phyloP scores from a whole-genome alignment of 2,329 filamentous ascomycete species.

The Fusarium bulbicola region DNA sequence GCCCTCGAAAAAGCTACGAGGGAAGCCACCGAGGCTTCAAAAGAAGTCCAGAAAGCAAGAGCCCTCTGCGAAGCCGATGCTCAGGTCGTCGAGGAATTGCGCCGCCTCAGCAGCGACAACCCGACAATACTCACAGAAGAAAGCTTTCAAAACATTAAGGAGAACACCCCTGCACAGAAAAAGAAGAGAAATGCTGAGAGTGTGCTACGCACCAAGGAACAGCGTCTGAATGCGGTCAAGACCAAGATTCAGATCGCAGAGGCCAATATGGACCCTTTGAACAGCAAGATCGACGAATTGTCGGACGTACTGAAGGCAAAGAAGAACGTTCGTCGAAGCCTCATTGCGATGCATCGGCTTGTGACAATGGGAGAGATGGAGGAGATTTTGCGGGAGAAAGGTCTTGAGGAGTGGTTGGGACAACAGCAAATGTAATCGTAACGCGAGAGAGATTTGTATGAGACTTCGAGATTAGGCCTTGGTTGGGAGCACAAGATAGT shows the following conservation, averaged over 20 bases:
- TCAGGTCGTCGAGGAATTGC: neutral
- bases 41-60: neutral
- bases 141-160: fast-evolving
- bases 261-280: neutral
- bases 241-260: neutral
- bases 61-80: neutral
- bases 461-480: neutral
- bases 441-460: neutral
- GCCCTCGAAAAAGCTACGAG: neutral
- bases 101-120: neutral
- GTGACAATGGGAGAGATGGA: neutral
- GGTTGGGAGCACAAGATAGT: neutral
- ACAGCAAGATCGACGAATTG: neutral
- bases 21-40: neutral
- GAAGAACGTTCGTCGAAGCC: neutral
- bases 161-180: neutral
- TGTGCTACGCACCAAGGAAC: fast-evolving
- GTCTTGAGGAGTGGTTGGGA: neutral
- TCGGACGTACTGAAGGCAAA: neutral
- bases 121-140: neutral
- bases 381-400: neutral
- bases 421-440: neutral
- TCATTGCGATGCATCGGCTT: neutral
- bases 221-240: neutral
- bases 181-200: neutral